A percentile compares a stretch with the other conserved stretches of the same genome.
Evolutionary conservation across 768 basidiomycete genomes (phyloP).

Genomic region (Lactarius quietus): DNA sequence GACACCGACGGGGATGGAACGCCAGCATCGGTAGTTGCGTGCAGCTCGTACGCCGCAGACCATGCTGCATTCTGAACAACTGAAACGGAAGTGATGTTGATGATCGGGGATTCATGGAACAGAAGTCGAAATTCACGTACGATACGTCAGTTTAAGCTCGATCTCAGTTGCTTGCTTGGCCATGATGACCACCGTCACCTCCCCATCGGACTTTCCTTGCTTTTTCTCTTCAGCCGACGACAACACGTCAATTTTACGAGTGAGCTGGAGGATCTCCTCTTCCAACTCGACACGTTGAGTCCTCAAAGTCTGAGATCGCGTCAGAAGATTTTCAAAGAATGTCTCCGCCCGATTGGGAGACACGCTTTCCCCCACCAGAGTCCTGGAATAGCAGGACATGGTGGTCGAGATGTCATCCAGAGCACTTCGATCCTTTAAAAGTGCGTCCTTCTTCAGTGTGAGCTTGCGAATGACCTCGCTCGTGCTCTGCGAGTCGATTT

Average conservation of each 20-base stretch:
- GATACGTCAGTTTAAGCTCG: slow-evolving; percentile 51
- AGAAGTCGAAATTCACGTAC: slow-evolving; percentile 34
- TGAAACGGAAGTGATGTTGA: slow-evolving; percentile 21
- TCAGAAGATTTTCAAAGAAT: slow-evolving; percentile 44
- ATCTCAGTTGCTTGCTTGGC: slow-evolving; percentile 37
- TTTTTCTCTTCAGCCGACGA: slow-evolving; percentile 34
- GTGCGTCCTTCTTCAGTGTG: slow-evolving; percentile 34
- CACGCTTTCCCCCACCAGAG: slow-evolving; percentile 43
- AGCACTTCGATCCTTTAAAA: slow-evolving; percentile 40
- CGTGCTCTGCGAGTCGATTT: slow-evolving; percentile 27
- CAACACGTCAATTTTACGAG: slow-evolving; percentile 40
- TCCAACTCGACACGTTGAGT: slow-evolving; percentile 36
- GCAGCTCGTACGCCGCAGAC: slow-evolving; percentile 56
- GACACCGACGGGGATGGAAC: slow-evolving; percentile 43
- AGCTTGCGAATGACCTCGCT: slow-evolving; percentile 30
- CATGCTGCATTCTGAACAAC: slow-evolving; percentile 52
- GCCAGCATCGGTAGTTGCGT: slow-evolving; percentile 43
- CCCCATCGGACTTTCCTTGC: slow-evolving; percentile 30
- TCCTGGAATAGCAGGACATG: slow-evolving; percentile 43
- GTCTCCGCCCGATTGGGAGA: slow-evolving; percentile 36
- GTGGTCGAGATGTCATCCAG: slow-evolving; percentile 42
- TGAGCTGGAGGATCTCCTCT: slow-evolving; percentile 35
- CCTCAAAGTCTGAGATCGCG: slow-evolving; percentile 37
- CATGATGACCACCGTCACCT: slow-evolving; percentile 44
- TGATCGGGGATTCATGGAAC: background rate